Conservation (phyloP, 495 filamentous ascomycete genomes). For the Poronia punctata region DNA sequence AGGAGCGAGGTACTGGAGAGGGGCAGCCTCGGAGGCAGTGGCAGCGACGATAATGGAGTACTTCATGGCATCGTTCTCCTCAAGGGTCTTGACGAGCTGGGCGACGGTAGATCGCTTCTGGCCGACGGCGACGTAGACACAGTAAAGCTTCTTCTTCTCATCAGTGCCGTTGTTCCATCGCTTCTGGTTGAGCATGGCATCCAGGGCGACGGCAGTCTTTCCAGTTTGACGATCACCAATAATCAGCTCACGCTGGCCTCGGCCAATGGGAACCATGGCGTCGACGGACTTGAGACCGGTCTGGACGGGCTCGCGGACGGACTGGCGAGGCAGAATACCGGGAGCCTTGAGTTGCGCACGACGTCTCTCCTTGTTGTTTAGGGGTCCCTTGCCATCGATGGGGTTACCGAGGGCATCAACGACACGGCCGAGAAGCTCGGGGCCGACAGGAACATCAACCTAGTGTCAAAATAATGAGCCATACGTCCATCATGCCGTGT, state of each 20-base stretch:
- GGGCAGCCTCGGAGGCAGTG: constrained; percentile 94
- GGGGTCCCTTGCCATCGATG: constrained; percentile 96
- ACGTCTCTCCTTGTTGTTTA: constrained; percentile 84
- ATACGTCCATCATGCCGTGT: constrained; percentile 4
- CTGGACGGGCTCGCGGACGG: constrained; percentile 98
- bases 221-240: constrained; percentile 99
- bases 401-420: constrained; percentile 97
- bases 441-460: constrained; percentile 96
- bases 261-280: constrained; percentile 98
- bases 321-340: constrained; percentile 92
- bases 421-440: constrained; percentile 91
- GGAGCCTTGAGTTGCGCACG: constrained; percentile 99
- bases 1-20: constrained; percentile 89
- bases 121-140: constrained; percentile 96
- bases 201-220: constrained; percentile 98
- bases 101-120: constrained; percentile 99
- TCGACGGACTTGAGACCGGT: constrained; percentile 99
- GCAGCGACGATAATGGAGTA: constrained; percentile 93
- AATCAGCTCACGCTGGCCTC: constrained; percentile 99
- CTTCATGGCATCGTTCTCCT: constrained; percentile 99
- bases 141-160: constrained; percentile 98
- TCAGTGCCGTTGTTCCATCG: constrained; percentile 87
- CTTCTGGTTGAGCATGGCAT: constrained; percentile 98
- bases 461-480: constrained; percentile 29
- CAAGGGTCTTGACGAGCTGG: constrained; percentile 97